Percentiles rank a stretch among this genome's conserved stretches.
Evolutionary conservation across 148 eudicot species (phyloP).

Genomic region (Persicaria maculosa): DNA sequence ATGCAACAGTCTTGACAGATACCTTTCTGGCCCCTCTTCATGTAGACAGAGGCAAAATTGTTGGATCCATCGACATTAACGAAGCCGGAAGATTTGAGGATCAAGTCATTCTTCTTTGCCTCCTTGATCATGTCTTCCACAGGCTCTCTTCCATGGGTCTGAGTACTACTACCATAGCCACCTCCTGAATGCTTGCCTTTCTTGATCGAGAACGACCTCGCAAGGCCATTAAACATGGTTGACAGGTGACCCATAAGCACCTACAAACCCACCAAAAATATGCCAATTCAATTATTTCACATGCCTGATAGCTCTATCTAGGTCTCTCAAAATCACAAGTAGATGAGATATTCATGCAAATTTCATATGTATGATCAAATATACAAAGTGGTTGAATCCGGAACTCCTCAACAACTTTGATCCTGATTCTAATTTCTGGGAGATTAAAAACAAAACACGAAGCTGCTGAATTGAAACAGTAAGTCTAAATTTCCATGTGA

Average conservation of each 20-base stretch:
- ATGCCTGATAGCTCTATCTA: background rate
- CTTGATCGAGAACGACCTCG: conserved; percentile 5
- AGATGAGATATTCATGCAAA: background rate
- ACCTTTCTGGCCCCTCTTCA: conserved; percentile 5
- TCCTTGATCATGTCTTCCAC: conserved; percentile 6
- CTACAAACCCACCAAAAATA: conserved; percentile 5
- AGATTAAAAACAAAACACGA: background rate
- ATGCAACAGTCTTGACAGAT: conserved; percentile 6
- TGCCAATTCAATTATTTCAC: conserved; percentile 1
- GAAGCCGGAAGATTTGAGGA: background rate
- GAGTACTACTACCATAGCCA: background rate
- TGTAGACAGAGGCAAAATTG: conserved; percentile 5
- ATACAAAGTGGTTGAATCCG: background rate
- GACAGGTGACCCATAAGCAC: conserved; percentile 8
- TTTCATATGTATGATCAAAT: background rate
- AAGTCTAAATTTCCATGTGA: background rate
- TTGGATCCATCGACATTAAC: conserved; percentile 6
- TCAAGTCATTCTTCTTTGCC: conserved; percentile 8
- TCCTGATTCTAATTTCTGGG: background rate
- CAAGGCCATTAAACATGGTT: conserved; percentile 5
- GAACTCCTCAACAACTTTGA: too few species aligned
- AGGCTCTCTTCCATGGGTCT: background rate
- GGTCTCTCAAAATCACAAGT: background rate
- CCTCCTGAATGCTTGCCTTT: conserved; percentile 7
- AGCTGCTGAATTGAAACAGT: background rate